Evolutionary conservation across 208 protist species (phyloP), one percentile per base, ranked within the genome.

Genomic region (Novymonas esmeraldas): DNA sequence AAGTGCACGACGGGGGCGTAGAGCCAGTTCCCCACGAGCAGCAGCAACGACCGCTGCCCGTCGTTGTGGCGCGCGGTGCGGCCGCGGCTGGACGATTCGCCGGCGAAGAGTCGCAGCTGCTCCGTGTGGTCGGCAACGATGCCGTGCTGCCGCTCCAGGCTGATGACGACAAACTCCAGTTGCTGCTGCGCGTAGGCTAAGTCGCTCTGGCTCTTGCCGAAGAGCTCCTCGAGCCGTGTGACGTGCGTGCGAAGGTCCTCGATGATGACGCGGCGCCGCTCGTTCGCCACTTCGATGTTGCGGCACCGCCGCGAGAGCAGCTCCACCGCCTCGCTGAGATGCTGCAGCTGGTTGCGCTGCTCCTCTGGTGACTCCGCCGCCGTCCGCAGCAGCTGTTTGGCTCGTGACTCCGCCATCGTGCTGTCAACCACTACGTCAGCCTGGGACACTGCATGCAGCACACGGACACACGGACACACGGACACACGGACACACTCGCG

Each of bases 61-160:
- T 26, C 48, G 6, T 51, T 39, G 28, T 44, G 28, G 6, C 24
- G 42, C 4, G 56, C 58, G 1, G 34, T 38, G 3, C 68, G 64
- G 51, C 78, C 70, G 20, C 76, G 81, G 44, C 72, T 77, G n/a
- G 62, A 81, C 1, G 84, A 84, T 63, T 94, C 87, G n/a, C 77
- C 79, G 14, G 79, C 90, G 57, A 94, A 94, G 33, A 94, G 76
- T 13, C 87, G 85, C 31, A 95, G 78, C 73, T 93, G 87, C 68
- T 95, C 90, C 6, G 85, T 93, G 73, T 95, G 90, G 55, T 92
- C 86, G 9, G 90, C 76, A 1, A 95, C 82, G 45, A 94, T 88
- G 38, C 87, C 87, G 60, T 81, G 85, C 61, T 92, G 81, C 2
- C 74, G 57, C 58, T 93, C 87, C 10, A 93, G 52, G 64, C 78